phyloP scores from a whole-genome alignment of 2,329 filamentous ascomycete species.

The Curvularia verruculosa region DNA sequence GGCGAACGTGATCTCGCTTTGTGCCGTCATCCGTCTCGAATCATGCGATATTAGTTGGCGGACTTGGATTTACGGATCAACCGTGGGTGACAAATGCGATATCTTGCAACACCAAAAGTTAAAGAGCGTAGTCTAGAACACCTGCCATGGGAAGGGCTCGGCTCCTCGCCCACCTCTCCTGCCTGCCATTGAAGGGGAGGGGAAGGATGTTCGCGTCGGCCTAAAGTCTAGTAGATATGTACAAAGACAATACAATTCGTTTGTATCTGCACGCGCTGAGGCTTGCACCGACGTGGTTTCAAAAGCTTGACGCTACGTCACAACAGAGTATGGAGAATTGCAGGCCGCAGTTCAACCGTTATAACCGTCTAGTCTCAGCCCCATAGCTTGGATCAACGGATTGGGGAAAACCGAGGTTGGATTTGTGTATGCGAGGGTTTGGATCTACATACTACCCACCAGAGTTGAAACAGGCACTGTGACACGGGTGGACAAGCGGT shows the following conservation, averaged over 20 bases:
- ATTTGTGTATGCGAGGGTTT: neutral
- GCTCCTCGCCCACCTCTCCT: too few relatives aligned
- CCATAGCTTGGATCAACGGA: neutral
- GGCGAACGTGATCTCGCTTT: conserved; percentile 1
- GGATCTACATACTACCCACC: neutral
- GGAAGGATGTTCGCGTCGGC: too few relatives aligned
- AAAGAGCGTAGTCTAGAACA: too few relatives aligned
- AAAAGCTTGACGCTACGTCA: neutral
- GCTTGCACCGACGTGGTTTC: conserved; percentile 3
- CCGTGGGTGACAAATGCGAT: neutral
- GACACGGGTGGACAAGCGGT: neutral
- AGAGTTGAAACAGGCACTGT: neutral
- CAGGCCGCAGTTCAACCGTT: neutral
- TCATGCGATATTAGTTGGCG: neutral
- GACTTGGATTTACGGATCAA: conserved; percentile 9
- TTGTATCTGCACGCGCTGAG: neutral
- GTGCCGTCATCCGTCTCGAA: neutral
- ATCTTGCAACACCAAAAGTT: too few relatives aligned
- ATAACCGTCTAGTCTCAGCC: neutral
- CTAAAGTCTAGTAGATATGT: too few relatives aligned
- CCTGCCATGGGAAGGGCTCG: too few relatives aligned
- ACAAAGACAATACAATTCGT: too few relatives aligned
- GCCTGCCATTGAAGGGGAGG: too few relatives aligned
- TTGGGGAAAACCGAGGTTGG: neutral
- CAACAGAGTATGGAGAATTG: neutral